Evolutionary conservation across 345 rosid species (phyloP).

Genomic region (Streptanthus diversifolius): DNA sequence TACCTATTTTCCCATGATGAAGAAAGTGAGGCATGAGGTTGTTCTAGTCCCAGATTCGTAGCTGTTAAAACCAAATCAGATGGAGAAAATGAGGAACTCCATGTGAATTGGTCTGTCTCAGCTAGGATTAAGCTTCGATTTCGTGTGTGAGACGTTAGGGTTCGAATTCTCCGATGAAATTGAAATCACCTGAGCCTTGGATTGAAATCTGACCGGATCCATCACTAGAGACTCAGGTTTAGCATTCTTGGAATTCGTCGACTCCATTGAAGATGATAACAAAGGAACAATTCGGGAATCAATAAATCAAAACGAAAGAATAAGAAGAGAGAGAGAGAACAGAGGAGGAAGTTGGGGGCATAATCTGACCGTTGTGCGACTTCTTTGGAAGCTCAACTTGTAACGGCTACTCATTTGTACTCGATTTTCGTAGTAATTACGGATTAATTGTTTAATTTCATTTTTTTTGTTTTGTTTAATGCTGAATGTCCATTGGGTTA

Average conservation of each 20-base stretch:
- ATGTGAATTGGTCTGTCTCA: slow-evolving; percentile 31
- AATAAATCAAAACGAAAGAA: neutral
- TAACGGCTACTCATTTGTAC: slow-evolving; percentile 31
- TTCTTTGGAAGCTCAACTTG: slow-evolving; percentile 2
- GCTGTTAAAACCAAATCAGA: slow-evolving; percentile 57
- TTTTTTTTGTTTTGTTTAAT: neutral
- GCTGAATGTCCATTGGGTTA: neutral
- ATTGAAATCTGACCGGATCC: slow-evolving; percentile 38
- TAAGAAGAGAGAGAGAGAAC: neutral
- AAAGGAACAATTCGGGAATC: neutral
- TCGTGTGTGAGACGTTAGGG: slow-evolving; percentile 50
- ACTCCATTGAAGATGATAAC: slow-evolving; percentile 45
- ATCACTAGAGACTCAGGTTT: slow-evolving; percentile 44
- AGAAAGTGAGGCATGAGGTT: slow-evolving; percentile 50
- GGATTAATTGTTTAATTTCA: neutral
- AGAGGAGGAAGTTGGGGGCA: slow-evolving; percentile 7
- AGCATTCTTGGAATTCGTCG: slow-evolving; percentile 22
- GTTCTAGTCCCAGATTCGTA: slow-evolving; percentile 56
- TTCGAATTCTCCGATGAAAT: slow-evolving; percentile 58
- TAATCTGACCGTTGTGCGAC: slow-evolving; percentile 27
- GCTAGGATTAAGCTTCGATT: slow-evolving; percentile 10
- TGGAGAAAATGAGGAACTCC: slow-evolving; percentile 43
- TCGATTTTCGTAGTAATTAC: slow-evolving; percentile 14
- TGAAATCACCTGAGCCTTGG: slow-evolving; percentile 33
- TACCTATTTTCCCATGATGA: slow-evolving; percentile 70